These are phyloP conservation scores for Vigna radiata DNA, from an alignment of 306 rosid species.

Conservation along the genomic window DNA sequence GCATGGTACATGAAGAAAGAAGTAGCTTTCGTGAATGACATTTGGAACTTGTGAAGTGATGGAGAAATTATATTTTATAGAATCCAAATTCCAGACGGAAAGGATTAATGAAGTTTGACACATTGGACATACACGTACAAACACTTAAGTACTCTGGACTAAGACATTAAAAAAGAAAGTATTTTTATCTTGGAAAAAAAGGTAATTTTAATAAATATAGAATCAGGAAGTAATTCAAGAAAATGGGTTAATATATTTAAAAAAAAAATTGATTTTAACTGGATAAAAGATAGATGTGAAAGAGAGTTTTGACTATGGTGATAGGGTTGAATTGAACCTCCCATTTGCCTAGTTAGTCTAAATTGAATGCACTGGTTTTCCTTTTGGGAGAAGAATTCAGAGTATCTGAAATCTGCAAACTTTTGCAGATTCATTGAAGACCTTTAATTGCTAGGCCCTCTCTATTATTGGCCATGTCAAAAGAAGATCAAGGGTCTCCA, in stretches of 20 bases:
- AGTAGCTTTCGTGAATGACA: slow-evolving; percentile 46
- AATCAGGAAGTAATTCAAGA: no score
- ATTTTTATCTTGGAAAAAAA: no score
- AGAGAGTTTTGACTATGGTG: slow-evolving; percentile 42
- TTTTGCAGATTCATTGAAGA: slow-evolving; percentile 81
- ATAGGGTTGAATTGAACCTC: slow-evolving; percentile 30
- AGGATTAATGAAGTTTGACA: background rate
- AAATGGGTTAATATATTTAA: no score
- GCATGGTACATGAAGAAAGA: slow-evolving; percentile 46
- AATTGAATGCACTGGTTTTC: slow-evolving; percentile 64
- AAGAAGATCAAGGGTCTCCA: slow-evolving; percentile 32
- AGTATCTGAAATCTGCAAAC: slow-evolving; percentile 62
- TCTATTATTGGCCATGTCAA: slow-evolving; percentile 49
- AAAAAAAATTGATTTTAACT: no score
- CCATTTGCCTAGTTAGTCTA: slow-evolving; percentile 48
- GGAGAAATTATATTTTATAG: slow-evolving; percentile 17
- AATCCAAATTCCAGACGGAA: slow-evolving; percentile 36
- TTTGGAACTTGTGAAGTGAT: slow-evolving; percentile 13
- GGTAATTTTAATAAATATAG: no score
- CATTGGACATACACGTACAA: no score
- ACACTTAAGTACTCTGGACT: no score
- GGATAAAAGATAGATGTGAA: background rate
- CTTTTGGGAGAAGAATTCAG: slow-evolving; percentile 65
- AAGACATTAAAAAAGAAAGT: no score
- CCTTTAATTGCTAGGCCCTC: slow-evolving; percentile 72